These are phyloP conservation scores for Colletotrichum tamarilloi DNA, from an alignment of 2,329 filamentous ascomycete species.

Conservation along the genomic window DNA sequence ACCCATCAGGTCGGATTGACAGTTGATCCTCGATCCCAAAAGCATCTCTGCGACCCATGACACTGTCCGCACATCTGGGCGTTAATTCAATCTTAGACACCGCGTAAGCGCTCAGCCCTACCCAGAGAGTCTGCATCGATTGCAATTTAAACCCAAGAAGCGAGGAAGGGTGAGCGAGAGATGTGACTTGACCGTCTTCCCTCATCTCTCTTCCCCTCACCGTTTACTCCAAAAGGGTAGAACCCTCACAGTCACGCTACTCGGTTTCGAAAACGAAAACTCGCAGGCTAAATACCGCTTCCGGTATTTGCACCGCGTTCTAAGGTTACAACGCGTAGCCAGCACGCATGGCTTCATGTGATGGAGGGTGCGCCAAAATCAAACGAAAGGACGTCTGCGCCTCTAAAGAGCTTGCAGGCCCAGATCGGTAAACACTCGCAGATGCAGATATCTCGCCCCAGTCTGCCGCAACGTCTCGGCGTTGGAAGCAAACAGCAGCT, in stretches of 20 bases:
- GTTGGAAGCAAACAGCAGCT: neutral
- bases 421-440: conserved; percentile 20
- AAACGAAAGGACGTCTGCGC: conserved; percentile 11
- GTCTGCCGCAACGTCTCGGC: neutral
- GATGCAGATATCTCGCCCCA: neutral
- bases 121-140: conserved; percentile 5
- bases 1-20: conserved; percentile 31
- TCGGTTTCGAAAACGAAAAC: conserved; percentile 6
- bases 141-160: conserved; percentile 1
- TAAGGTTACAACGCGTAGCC: conserved; percentile 5
- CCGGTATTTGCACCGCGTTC: neutral
- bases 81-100: neutral
- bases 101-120: conserved; percentile 14
- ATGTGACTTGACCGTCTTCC: neutral
- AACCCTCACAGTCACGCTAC: neutral
- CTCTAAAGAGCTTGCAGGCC: neutral
- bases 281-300: neutral
- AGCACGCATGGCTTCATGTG: conserved; percentile 11
- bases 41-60: conserved; percentile 5
- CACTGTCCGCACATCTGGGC: neutral
- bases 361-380: conserved; percentile 16
- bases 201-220: neutral
- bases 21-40: conserved; percentile 13
- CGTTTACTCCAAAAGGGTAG: neutral
- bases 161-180: neutral